Evolutionary conservation across 2,329 filamentous ascomycete species (phyloP), one percentile per base, ranked within the genome.

Genomic region (Fusarium sp.): DNA sequence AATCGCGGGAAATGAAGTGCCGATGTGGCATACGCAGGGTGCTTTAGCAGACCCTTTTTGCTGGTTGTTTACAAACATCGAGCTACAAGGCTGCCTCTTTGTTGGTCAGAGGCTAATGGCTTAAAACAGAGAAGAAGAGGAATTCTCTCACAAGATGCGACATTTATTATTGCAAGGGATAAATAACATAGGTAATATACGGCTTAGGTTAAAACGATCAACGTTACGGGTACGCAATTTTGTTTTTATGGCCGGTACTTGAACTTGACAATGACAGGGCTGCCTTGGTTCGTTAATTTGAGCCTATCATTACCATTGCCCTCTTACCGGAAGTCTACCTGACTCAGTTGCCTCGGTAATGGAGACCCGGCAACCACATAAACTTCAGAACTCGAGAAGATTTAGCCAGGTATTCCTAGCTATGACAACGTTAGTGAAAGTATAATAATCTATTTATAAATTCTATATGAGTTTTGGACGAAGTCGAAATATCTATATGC

Each of bases 301-400:
- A 20, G 17, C 48, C 30, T 14, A 35, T 51, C 8, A 20, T 35
- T 20, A 6, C 8, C 12, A 3, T 14, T 18, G 5, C 12, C 15
- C 22, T 5, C 22, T 10, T 24, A 8, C 8, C 2, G 6, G 48
- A 20, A 35, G 30, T 22, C 8, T 11, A 17, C 48, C n/a, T 24
- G 48, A 14, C 30, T 35, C 30, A 10, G 48, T 24, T 35, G 17
- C n/a, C 17, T 51, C n/a, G 30, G 48, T 11, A 11, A 24, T 20
- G 30, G 30, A 6, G 8, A 3, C 22, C 8, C 17, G 30, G 48
- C 48, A 51, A 51, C 15, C 6, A 10, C 2, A 20, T 35, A 51
- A 11, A 51, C 48, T 51, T 24, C 3, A 10, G 22, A 10, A 4
- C 28, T 24, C 20, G 0, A 3, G 0, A 2, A 3, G 6, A 32